phyloP scores from a whole-genome alignment of 768 basidiomycete species.

The Boletus barrowsii region DNA sequence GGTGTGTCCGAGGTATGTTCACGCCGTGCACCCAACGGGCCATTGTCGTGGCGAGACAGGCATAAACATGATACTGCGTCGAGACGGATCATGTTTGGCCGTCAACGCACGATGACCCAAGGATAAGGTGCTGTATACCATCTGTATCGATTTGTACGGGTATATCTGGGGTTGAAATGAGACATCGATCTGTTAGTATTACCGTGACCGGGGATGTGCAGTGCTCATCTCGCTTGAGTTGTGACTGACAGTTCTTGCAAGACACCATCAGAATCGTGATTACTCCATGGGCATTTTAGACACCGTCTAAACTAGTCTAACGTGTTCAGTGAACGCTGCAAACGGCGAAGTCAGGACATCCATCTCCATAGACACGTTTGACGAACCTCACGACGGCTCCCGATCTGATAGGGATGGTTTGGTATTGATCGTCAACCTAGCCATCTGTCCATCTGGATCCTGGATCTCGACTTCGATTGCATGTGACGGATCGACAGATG shows the following conservation, averaged over 20 bases:
- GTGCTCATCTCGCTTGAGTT: no score
- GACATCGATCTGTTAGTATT: not conserved
- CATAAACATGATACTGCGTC: conserved; percentile 22
- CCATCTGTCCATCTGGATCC: conserved; percentile 67
- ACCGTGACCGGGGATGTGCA: no score
- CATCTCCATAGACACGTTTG: not conserved
- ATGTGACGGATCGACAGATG: conserved; percentile 30
- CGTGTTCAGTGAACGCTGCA: no score
- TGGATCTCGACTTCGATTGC: conserved; percentile 68
- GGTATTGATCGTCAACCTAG: conserved; percentile 52
- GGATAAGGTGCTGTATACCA: not conserved
- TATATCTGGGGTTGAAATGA: not conserved
- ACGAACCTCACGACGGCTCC: not conserved
- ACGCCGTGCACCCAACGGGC: not conserved
- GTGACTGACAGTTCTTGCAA: no score
- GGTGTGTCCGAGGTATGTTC: not conserved
- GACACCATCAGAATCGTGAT: no score
- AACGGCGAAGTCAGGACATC: not conserved
- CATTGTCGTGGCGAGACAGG: conserved; percentile 22
- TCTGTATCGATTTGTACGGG: conserved; percentile 15
- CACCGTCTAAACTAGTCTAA: not conserved
- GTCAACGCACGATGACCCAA: conserved; percentile 10
- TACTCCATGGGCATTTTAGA: no score
- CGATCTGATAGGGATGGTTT: not conserved
- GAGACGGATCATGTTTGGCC: not conserved